A percentile compares a stretch with the other conserved stretches of the same genome.
phyloP scores from a whole-genome alignment of 305 asterid genomes.

The Fraxinus velutina region DNA sequence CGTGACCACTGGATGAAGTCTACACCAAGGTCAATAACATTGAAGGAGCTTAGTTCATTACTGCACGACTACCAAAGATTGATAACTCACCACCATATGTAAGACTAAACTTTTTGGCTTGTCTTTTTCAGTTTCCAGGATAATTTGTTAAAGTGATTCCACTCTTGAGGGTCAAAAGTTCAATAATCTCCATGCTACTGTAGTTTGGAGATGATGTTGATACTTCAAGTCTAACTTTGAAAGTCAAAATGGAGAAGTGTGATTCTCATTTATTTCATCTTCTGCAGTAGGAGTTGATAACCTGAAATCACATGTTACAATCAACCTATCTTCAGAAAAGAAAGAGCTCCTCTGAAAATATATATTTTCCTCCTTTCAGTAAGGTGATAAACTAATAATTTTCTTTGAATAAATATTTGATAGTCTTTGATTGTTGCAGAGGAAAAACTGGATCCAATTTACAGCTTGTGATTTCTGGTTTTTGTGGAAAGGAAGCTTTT shows the following conservation, averaged over 20 bases:
- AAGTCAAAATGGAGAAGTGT: not conserved
- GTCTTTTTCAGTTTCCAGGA: not conserved
- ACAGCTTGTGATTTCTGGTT: constrained; percentile 38
- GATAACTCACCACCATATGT: constrained; percentile 56
- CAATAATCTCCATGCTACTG: not conserved
- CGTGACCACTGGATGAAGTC: constrained; percentile 74
- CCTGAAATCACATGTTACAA: not conserved
- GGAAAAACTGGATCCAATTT: constrained; percentile 50
- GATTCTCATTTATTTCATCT: not conserved
- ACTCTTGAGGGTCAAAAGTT: not conserved
- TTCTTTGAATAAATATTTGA: not conserved
- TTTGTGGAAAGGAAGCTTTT: constrained; percentile 39
- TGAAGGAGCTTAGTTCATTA: constrained; percentile 81
- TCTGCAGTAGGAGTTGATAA: not conserved
- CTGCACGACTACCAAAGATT: constrained; percentile 77
- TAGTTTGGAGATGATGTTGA: not conserved
- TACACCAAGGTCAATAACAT: constrained; percentile 52
- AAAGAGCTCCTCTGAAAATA: not conserved
- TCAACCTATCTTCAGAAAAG: not conserved
- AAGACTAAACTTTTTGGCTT: constrained; percentile 35
- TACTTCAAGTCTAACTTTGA: not conserved
- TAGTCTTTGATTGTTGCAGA: constrained; percentile 42
- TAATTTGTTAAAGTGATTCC: not conserved
- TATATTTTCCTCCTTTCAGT: not conserved
- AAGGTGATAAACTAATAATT: not conserved